Conservation (phyloP, 306 rosid genomes). For the Styphnolobium japonicum region DNA sequence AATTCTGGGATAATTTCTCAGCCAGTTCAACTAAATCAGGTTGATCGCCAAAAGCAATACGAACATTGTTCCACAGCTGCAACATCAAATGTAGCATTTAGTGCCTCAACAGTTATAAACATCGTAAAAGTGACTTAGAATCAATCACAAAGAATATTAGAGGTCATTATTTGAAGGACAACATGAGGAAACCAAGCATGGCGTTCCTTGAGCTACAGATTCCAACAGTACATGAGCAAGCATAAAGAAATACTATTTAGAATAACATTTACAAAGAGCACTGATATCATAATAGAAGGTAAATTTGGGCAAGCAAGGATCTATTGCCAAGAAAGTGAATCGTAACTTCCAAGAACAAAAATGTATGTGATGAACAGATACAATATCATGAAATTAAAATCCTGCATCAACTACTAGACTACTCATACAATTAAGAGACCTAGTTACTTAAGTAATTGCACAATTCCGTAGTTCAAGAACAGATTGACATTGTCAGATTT, state of each 20-base stretch:
- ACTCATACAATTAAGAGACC: not conserved
- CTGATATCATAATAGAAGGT: not conserved
- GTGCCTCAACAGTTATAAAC: not conserved
- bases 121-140: constrained; percentile 2
- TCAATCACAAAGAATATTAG: not conserved
- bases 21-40: constrained; percentile 86
- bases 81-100: constrained; percentile 31
- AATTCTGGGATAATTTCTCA: constrained; percentile 69
- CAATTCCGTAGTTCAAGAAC: not conserved
- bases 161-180: constrained; percentile 13
- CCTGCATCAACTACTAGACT: not conserved
- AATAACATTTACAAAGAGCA: not conserved
- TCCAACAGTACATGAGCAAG: not conserved
- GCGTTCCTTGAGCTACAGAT: not conserved
- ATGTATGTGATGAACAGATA: not conserved
- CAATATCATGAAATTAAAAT: not conserved
- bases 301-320: not conserved
- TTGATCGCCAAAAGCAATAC: constrained; percentile 83
- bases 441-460: not conserved
- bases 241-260: not conserved
- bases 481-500: not conserved
- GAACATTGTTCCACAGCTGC: constrained; percentile 93
- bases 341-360: not conserved
- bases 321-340: no score
- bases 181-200: constrained; percentile 9